A percentile compares a stretch with the other conserved stretches of the same genome.
Conservation (phyloP, 2,329 filamentous ascomycete genomes). For the Pseudogymnoascus sp. region DNA sequence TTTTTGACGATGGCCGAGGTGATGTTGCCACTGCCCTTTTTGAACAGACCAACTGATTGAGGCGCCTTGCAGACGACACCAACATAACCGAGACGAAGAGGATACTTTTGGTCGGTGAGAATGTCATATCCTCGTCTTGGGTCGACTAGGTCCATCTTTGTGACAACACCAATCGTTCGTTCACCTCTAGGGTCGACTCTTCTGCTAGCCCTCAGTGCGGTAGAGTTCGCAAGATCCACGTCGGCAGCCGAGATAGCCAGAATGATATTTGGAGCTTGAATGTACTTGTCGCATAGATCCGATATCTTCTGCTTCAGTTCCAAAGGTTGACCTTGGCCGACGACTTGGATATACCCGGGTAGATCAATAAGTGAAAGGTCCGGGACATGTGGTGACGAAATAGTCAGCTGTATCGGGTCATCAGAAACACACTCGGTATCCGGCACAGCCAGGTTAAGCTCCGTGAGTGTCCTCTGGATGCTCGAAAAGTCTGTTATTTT, state of each 20-base stretch:
- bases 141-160: constrained; percentile 97
- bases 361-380: constrained; percentile 94
- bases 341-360: constrained; percentile 94
- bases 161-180: constrained; percentile 95
- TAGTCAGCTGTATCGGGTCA: constrained; percentile 90
- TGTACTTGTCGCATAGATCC: constrained; percentile 96
- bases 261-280: constrained; percentile 91
- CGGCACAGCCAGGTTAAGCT: constrained; percentile 88
- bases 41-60: constrained; percentile 62
- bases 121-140: constrained; percentile 68
- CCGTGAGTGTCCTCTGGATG: constrained; percentile 88
- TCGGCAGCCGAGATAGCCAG: constrained; percentile 95
- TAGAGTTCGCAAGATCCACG: constrained; percentile 94
- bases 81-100: constrained; percentile 88
- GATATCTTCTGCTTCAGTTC: constrained; percentile 93
- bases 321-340: constrained; percentile 79
- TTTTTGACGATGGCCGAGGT: constrained; percentile 76
- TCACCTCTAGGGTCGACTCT: constrained; percentile 91
- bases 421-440: constrained; percentile 89
- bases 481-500: constrained; percentile 87
- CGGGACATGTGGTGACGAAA: constrained; percentile 91
- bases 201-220: constrained; percentile 79
- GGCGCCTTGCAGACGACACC: constrained; percentile 80
- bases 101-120: constrained; percentile 84
- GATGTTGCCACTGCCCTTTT: constrained; percentile 71